Evolutionary conservation across 108 stramenopile species (phyloP).

Genomic region (Fistulifera pelliculosa): DNA sequence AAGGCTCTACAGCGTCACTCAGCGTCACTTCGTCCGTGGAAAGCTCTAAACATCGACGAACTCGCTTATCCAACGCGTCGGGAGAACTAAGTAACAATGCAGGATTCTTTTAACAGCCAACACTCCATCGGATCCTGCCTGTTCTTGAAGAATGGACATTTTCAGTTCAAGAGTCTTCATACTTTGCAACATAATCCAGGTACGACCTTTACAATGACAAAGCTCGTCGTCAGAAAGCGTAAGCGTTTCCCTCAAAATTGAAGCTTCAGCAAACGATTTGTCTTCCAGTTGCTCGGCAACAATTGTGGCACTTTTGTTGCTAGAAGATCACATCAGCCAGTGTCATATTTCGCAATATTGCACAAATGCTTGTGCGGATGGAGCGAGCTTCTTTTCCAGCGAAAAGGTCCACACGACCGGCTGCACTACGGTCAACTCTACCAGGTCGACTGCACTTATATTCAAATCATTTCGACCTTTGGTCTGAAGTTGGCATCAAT

Average conservation of each 20-base stretch:
- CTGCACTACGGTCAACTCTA: background rate
- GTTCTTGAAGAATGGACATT: background rate
- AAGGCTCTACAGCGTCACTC: no score
- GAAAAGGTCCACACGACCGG: conserved; percentile 10
- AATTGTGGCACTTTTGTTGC: conserved; percentile 7
- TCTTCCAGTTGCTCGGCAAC: conserved; percentile 2
- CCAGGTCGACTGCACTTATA: background rate
- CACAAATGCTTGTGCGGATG: conserved; percentile 4
- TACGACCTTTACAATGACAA: no score
- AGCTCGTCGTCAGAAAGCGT: background rate
- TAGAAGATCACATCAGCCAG: background rate
- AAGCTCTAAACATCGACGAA: no score
- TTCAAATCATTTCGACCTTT: background rate
- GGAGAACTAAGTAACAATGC: conserved; percentile 5
- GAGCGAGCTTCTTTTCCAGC: conserved; percentile 4
- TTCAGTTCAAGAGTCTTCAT: conserved; percentile 3
- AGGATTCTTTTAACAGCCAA: conserved; percentile 1
- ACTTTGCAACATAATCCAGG: no score
- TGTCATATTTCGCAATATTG: background rate
- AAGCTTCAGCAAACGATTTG: conserved; percentile 4
- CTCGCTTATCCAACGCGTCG: background rate
- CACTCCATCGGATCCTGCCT: background rate
- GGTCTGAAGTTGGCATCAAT: conserved; percentile 7
- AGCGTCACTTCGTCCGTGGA: no score
- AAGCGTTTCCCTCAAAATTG: background rate